Evolutionary conservation across 768 basidiomycete species (phyloP), one percentile per base, ranked within the genome.

Genomic region (Nidularia sp.): DNA sequence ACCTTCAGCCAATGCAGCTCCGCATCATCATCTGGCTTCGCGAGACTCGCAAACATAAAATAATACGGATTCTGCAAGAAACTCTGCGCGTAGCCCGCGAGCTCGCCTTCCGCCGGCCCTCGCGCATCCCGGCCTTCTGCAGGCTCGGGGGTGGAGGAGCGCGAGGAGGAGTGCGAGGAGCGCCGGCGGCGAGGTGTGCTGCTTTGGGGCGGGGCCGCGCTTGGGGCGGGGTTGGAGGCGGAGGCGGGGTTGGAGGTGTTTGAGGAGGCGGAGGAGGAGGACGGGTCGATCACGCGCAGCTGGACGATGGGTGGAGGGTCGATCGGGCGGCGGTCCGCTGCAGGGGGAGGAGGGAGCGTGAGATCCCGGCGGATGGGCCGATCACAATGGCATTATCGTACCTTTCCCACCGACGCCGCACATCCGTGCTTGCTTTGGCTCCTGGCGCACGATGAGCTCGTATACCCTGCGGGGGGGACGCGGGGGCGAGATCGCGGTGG

Each of bases 221-320:
- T 63, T 36, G 58, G 57, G 13, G 55, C 57, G 7, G 41, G 31
- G 47, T n/a, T 6, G n/a, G 49, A 12, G 47, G 15, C 5, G 45
- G 55, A 34, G 58, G 51, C 53, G 41, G 82, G 85, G 70, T 93
- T 54, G 12, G 58, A 56, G 35, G 57, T 42, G 52, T 53, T 63
- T 36, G 58, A 58, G n/a, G 55, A 59, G 7, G 41, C 22, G 47
- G 32, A n/a, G 32, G 49, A 12, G 45, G 55, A 34, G 58, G 53
- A 55, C 44, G 82, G 85, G 70, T 93, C 88, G 59, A 91, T 76
- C 50, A 97, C 90, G 50, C 88, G 85, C 6, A 98, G 83, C 67
- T 96, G 93, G n/a, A 98, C 85, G 70, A 98, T 94, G 13, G 95
- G 94, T 1, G 94, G 93, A 0, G 95, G 95, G 75, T 98, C 94